These are phyloP conservation scores for Nicotiana tomentosiformis DNA, from an alignment of 257 asterid species.

Conservation along the genomic window DNA sequence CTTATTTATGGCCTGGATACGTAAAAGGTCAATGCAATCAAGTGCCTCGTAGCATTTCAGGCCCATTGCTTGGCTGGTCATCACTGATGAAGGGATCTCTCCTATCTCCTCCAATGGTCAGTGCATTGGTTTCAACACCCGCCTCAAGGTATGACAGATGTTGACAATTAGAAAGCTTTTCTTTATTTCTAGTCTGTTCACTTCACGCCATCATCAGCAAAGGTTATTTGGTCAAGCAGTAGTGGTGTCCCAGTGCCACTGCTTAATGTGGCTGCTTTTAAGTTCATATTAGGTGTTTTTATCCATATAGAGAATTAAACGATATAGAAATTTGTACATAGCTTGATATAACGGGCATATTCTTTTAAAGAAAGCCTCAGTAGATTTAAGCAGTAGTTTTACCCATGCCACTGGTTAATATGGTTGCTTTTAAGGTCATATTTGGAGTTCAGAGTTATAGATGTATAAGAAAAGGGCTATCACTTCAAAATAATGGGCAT, in stretches of 20 bases:
- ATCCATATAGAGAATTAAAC: neutral
- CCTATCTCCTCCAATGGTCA: slow-evolving; percentile 70
- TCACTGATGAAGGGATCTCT: slow-evolving; percentile 79
- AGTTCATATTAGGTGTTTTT: neutral
- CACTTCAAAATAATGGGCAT: neutral
- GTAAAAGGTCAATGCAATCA: slow-evolving; percentile 75
- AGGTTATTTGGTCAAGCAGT: neutral
- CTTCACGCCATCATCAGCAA: neutral
- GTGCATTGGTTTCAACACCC: slow-evolving; percentile 74
- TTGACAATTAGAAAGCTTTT: slow-evolving; percentile 8
- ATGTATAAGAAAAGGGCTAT: neutral
- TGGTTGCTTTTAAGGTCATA: neutral
- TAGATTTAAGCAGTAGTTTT: neutral
- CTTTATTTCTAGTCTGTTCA: neutral
- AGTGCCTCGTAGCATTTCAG: slow-evolving; percentile 68
- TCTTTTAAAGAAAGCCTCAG: neutral
- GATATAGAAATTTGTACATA: neutral
- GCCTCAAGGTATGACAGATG: slow-evolving; percentile 72
- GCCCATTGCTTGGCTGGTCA: slow-evolving; percentile 82
- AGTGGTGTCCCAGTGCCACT: neutral
- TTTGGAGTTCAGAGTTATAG: neutral
- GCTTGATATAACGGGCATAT: neutral
- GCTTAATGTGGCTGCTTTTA: neutral
- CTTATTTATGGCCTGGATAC: slow-evolving; percentile 96
- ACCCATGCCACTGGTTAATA: slow-evolving; percentile 5